Evolutionary conservation across 1,284 basidiomycete species (phyloP).

Genomic region (Naganishia albida): DNA sequence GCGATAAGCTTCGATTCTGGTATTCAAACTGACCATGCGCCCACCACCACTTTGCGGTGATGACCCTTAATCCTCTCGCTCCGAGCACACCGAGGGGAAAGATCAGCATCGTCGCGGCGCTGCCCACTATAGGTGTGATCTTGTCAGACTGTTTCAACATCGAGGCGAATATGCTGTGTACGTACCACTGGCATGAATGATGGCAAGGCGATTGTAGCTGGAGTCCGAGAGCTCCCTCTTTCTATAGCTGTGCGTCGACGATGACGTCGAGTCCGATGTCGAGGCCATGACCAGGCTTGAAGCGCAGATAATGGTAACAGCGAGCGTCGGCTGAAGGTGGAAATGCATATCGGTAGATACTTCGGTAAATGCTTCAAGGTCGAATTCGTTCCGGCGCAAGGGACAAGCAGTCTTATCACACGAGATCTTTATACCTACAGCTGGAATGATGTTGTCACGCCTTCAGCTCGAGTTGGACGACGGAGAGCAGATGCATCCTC

Average conservation of each 20-base stretch:
- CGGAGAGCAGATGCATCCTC: too few species aligned
- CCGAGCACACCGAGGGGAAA: conserved; percentile 14
- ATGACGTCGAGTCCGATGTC: background rate
- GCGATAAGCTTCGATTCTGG: background rate
- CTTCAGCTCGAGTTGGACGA: too few species aligned
- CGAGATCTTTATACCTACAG: background rate
- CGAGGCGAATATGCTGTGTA: too few species aligned
- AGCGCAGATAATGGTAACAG: background rate
- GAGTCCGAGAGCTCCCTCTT: conserved; percentile 19
- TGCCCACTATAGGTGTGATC: background rate
- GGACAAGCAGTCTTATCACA: too few species aligned
- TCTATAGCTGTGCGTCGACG: background rate
- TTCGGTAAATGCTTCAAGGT: too few species aligned
- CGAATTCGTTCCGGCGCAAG: too few species aligned
- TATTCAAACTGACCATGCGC: conserved; percentile 10
- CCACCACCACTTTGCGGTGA: conserved; percentile 24
- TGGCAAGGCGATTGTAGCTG: conserved; percentile 13
- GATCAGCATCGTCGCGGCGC: conserved; percentile 21
- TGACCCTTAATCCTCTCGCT: conserved; percentile 8
- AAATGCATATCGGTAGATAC: background rate
- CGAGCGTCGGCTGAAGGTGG: background rate
- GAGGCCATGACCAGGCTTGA: background rate
- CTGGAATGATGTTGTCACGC: background rate
- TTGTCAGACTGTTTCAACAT: background rate
- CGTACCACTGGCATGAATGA: conserved; percentile 21